Base-by-base conservation (phyloP, 73 alveolate genomes). In the Effrenium voratum region DNA sequence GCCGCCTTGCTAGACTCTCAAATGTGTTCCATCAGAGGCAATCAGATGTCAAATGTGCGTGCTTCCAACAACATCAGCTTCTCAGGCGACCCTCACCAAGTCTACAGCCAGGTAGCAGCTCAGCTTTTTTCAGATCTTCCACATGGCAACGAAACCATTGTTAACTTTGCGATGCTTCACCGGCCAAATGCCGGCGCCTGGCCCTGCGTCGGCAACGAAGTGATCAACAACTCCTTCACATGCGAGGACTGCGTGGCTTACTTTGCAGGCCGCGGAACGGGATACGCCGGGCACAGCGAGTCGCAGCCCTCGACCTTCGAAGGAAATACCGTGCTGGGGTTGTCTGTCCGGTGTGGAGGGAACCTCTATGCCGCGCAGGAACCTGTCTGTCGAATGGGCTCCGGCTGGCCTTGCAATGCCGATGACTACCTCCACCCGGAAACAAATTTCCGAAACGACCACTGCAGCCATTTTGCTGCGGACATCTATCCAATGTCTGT, bases 221-320 rank as follows among this genome's bases (percentile, higher is more conserved):
- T 87, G 40, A 41, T 85, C 72, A 87, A 87, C 70, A 87, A 87
- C 50, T 63, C 95, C 40, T 87, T 87, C 72, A 24, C 50, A 6
- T 60, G 44, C n/a, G n/a, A n/a, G n/a, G n/a, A n/a, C n/a, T 83
- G 95, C 30, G 49, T 87, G 95, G 95, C 85, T 32, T 87, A 87
- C 84, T 87, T 87, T 50, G 84, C 52, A 22, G 95, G 95, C 47
- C 95, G 95, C 34, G 95, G 95, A 38, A 87, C 95, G 8, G 95
- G 95, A 32, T 72, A 63, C 72, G 95, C 59, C 50, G 95, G 95
- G 32, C 83, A 87, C 46, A 32, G 34, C 45, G 59, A 84, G 95
- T 28, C 26, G 77, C 95, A 87, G 70, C 95, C 95, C 28, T 87
- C 95, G 22, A 70, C 41, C 40, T 87, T 87, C 49, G 63, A 72